Evolutionary conservation across 352 stramenopile genomes (phyloP), one percentile per base, ranked within the genome.

Genomic region (Elongisporangium prolatum): DNA sequence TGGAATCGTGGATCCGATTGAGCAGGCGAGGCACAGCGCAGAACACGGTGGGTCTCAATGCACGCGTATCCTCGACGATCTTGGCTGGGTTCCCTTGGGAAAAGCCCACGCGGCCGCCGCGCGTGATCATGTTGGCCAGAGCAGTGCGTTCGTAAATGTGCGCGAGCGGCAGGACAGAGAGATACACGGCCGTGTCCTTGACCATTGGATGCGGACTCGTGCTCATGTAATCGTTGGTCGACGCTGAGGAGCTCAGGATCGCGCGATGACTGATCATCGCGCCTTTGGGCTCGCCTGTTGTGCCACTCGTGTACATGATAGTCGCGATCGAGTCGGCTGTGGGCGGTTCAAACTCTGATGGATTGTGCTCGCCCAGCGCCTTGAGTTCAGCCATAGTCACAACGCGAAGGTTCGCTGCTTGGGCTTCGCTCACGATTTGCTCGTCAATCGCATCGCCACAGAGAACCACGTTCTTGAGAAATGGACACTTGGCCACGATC

Each of bases 1-100:
- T 80, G 25, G 96, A 96, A 77, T 98, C 95, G 74, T 99, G 89
- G 48, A 99, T 96, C 57, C 97, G 96, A 64, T 99, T 98, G 37
- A 98, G 76, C 11, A 99, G 77, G 4, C 97, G 79, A 17, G 97
- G 97, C n/a, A 98, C 96, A 5, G 84, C 86, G 40, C 84, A 81
- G 57, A 99, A 96, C 4, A 97, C 63, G 1, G 96, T 98, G 0
- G 97, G 97, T 6, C 86, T 75, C 54, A 98, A 88, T 11, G 82
- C 88, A 21, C 86, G 72, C 6, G 98, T 63, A 72, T 99, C 97
- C 60, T 98, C 89, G 51, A 99, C 73, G 4, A 99, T 72, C 25
- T 90, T 80, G 20, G 86, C 64, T 13, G 93, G 77, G 66, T 97
- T 86, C 10, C 91, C 93, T n/a, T 91, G 81, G 38, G 84, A 98